Conservation (phyloP, 2,329 filamentous ascomycete species). For the Cryphonectria carpinicola region DNA sequence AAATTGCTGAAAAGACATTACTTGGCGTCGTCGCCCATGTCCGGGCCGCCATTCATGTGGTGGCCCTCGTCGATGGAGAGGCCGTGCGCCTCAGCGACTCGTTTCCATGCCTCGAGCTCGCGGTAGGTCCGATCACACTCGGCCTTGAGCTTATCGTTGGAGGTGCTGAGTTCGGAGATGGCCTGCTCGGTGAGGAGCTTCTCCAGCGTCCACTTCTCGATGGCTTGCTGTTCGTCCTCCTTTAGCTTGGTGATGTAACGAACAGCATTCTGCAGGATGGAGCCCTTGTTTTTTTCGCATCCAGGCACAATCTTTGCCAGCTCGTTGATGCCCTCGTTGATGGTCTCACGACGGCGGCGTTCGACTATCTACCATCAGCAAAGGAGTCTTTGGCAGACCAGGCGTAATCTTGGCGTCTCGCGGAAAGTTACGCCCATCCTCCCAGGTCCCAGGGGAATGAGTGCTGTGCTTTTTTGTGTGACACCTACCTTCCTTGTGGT, state of each 20-base stretch:
- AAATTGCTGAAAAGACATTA: not conserved
- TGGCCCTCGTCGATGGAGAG: slow-evolving; percentile 42
- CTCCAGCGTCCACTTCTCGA: slow-evolving; percentile 91
- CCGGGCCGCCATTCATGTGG: slow-evolving; percentile 30
- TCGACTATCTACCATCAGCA: slow-evolving; percentile 67
- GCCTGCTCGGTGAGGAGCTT: slow-evolving; percentile 90
- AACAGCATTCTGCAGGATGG: slow-evolving; percentile 90
- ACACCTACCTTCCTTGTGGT: slow-evolving; percentile 91
- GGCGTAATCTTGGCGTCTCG: not conserved
- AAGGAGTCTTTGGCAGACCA: slow-evolving; percentile 1
- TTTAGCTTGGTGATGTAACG: slow-evolving; percentile 94
- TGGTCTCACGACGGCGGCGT: slow-evolving; percentile 92
- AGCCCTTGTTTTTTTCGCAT: slow-evolving; percentile 99
- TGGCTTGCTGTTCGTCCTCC: slow-evolving; percentile 91
- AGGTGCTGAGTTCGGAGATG: slow-evolving; percentile 83
- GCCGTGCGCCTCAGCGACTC: slow-evolving; percentile 64
- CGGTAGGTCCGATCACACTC: slow-evolving; percentile 79
- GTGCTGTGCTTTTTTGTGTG: not conserved
- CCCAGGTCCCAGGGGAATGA: not conserved
- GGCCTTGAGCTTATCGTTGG: slow-evolving; percentile 83
- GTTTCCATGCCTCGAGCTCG: slow-evolving; percentile 80
- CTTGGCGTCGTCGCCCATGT: slow-evolving; percentile 42
- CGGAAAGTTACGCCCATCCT: not conserved
- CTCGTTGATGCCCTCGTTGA: slow-evolving; percentile 98
- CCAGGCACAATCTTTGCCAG: slow-evolving; percentile 96